These are phyloP conservation scores for Neurospora sp. DNA, from an alignment of 495 filamentous ascomycete species.

Conservation along the genomic window DNA sequence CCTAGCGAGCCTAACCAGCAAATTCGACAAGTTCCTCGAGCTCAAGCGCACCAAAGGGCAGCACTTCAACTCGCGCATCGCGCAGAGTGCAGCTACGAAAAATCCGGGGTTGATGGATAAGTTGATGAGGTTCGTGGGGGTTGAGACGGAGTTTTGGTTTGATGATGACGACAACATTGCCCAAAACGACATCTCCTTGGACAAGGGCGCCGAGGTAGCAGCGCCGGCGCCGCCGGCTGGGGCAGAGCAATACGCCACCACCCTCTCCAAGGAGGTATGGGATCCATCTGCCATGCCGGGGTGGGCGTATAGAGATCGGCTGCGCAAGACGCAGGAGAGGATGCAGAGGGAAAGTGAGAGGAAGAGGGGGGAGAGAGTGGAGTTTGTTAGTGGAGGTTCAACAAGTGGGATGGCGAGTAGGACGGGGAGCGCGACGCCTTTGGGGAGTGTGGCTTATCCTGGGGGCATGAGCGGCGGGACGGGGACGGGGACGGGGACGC, in stretches of 20 bases:
- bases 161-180: neutral
- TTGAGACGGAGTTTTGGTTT: constrained; percentile 36
- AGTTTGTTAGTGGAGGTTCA: constrained; percentile 57
- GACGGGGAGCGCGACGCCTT: constrained; percentile 13
- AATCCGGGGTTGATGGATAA: constrained; percentile 76
- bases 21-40: constrained; percentile 73
- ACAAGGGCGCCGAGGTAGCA: neutral
- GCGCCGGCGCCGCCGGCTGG: neutral
- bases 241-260: constrained; percentile 59
- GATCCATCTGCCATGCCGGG: constrained; percentile 54
- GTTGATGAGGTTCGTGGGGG: constrained; percentile 69
- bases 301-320: constrained; percentile 63
- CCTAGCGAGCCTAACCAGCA: constrained; percentile 43
- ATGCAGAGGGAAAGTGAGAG: constrained; percentile 49
- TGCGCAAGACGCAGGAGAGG: constrained; percentile 56
- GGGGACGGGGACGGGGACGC: neutral
- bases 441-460: constrained; percentile 22
- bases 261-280: constrained; percentile 57
- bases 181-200: neutral
- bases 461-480: constrained; percentile 22
- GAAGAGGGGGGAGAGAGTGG: constrained; percentile 47
- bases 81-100: constrained; percentile 55
- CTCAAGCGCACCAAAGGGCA: constrained; percentile 69
- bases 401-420: constrained; percentile 12
- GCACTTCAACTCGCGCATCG: constrained; percentile 84